Conservation (phyloP, 2,329 filamentous ascomycete genomes). For the Ophiobolus disseminans region DNA sequence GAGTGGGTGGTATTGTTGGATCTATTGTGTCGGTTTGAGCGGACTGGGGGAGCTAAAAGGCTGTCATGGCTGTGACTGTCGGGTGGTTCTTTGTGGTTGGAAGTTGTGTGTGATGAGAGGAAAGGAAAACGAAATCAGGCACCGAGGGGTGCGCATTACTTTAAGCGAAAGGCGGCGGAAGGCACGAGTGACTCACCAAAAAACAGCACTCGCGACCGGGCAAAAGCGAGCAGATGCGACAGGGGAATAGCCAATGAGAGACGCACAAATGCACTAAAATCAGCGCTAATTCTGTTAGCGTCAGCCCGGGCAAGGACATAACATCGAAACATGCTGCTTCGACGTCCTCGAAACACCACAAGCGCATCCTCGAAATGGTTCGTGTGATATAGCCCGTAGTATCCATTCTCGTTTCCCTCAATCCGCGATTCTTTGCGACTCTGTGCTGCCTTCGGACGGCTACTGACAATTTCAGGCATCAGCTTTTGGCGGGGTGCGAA, state of each 20-base stretch:
- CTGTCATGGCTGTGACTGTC: conserved; percentile 49
- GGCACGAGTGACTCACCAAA: conserved; percentile 31
- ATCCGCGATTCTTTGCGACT: neutral
- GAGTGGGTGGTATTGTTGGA: conserved; percentile 28
- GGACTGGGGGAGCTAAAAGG: conserved; percentile 44
- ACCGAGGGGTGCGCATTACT: conserved; percentile 34
- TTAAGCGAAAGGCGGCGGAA: conserved; percentile 30
- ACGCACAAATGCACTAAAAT: conserved; percentile 8
- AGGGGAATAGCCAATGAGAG: conserved; percentile 21
- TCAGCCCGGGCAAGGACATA: conserved; percentile 3
- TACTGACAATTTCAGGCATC: conserved; percentile 21
- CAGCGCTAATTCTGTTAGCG: conserved; percentile 29
- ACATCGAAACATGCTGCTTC: too few relatives aligned
- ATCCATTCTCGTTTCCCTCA: neutral
- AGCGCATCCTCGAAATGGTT: too few relatives aligned
- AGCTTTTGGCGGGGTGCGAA: conserved; percentile 38
- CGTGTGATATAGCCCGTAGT: too few relatives aligned
- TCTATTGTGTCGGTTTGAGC: conserved; percentile 41
- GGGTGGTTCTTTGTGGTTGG: conserved; percentile 24
- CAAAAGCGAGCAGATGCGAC: conserved; percentile 22
- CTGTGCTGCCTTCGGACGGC: neutral
- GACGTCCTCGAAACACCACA: too few relatives aligned
- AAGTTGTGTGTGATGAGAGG: conserved; percentile 28
- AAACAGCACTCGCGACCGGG: too few relatives aligned
- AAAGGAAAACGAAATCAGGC: conserved; percentile 38